Conservation (phyloP, 805 yeast genomes). For the Lipomyces spencermartinsiae region DNA sequence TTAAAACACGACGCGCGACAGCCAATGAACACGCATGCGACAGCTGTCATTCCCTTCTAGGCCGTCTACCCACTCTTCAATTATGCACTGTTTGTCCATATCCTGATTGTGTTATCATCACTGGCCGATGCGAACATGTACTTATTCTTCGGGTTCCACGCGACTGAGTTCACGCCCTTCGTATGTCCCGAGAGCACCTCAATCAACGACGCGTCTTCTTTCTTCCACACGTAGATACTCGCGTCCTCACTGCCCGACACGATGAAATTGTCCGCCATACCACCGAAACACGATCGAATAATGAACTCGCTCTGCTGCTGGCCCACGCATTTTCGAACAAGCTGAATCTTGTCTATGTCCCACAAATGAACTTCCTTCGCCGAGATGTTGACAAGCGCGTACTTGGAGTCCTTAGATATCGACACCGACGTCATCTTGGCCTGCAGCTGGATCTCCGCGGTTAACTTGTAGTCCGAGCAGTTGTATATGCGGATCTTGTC, state of each 20-base stretch:
- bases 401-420: constrained; percentile 61
- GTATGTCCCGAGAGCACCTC: constrained; percentile 66
- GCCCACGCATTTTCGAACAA: constrained; percentile 72
- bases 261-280: constrained; percentile 68
- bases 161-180: constrained; percentile 75
- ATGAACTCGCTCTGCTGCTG: constrained; percentile 73
- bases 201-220: constrained; percentile 69
- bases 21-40: neutral
- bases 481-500: constrained; percentile 67
- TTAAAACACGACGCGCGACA: neutral
- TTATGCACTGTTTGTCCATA: constrained; percentile 29
- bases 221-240: constrained; percentile 76
- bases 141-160: constrained; percentile 64
- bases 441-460: constrained; percentile 58
- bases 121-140: constrained; percentile 80
- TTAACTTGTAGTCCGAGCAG: constrained; percentile 49
- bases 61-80: neutral
- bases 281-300: constrained; percentile 79
- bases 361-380: constrained; percentile 80
- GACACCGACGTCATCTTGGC: constrained; percentile 70
- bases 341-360: constrained; percentile 66
- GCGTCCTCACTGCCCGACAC: constrained; percentile 89
- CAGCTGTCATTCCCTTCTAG: neutral
- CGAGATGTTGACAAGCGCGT: constrained; percentile 66
- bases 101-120: constrained; percentile 67